Percentiles rank a stretch among this genome's conserved stretches.
phyloP scores from a whole-genome alignment of 176 grass and related monocot species.

The Oryza rufipogon region DNA sequence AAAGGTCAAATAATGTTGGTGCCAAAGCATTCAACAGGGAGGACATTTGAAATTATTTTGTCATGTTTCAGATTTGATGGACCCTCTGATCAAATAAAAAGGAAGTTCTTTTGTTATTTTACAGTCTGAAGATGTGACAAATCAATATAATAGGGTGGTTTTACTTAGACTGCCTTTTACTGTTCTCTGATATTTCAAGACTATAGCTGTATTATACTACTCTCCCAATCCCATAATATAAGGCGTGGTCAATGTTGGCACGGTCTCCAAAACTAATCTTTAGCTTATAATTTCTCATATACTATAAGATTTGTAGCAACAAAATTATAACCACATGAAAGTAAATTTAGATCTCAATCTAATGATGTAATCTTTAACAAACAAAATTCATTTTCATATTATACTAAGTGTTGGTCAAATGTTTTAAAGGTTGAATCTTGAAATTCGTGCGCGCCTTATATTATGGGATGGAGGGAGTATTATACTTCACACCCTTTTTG shows the following conservation, averaged over 20 bases:
- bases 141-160: background rate
- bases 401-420: too few relatives aligned
- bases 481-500: background rate
- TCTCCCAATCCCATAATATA: too few relatives aligned
- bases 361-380: too few relatives aligned
- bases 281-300: too few relatives aligned
- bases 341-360: too few relatives aligned
- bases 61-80: constrained; percentile 28
- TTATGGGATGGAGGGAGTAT: background rate
- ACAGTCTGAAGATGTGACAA: background rate
- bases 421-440: too few relatives aligned
- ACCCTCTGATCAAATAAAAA: constrained; percentile 22
- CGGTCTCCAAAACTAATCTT: too few relatives aligned
- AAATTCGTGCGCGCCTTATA: too few relatives aligned
- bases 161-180: constrained; percentile 10
- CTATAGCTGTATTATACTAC: background rate
- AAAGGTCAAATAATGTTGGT: constrained; percentile 35
- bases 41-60: constrained; percentile 19
- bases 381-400: too few relatives aligned
- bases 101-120: constrained; percentile 5
- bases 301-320: too few relatives aligned
- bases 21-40: constrained; percentile 32
- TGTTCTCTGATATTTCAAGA: background rate
- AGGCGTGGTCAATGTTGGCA: too few relatives aligned
- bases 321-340: too few relatives aligned